A percentile compares a stretch with the other conserved stretches of the same genome.
Conservation (phyloP, 306 rosid species). For the Mimosa pudica region DNA sequence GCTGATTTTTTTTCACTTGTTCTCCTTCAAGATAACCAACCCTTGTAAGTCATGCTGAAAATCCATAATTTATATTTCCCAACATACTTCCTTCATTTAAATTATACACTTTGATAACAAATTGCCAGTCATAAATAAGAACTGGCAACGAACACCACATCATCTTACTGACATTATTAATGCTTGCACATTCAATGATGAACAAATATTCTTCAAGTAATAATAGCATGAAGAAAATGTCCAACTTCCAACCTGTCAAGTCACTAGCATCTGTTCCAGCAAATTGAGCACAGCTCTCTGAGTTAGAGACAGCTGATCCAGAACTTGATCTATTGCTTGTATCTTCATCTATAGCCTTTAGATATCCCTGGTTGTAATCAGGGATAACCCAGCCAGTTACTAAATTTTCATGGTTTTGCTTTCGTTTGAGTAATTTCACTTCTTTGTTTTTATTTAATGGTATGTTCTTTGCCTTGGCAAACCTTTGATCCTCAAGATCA, state of each 20-base stretch:
- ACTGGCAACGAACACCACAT: slow-evolving; percentile 17
- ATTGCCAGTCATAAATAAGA: slow-evolving; percentile 27
- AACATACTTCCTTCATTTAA: background rate
- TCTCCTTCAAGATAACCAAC: slow-evolving; percentile 28
- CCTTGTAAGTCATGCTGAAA: slow-evolving; percentile 17
- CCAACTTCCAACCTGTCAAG: slow-evolving; percentile 77
- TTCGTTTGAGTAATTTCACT: slow-evolving; percentile 74
- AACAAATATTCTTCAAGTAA: slow-evolving; percentile 16
- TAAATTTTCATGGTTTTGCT: slow-evolving; percentile 57
- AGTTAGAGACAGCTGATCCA: slow-evolving; percentile 88
- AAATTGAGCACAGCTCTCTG: slow-evolving; percentile 95
- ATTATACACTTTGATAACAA: slow-evolving; percentile 20
- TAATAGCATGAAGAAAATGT: slow-evolving; percentile 23
- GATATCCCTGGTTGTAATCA: slow-evolving; percentile 66
- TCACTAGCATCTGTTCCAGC: slow-evolving; percentile 89
- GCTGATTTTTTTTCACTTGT: background rate
- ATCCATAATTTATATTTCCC: slow-evolving; percentile 13
- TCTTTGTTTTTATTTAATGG: slow-evolving; percentile 78
- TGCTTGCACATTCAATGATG: slow-evolving; percentile 30
- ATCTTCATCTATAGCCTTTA: slow-evolving; percentile 74
- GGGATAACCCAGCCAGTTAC: slow-evolving; percentile 50
- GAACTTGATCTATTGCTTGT: slow-evolving; percentile 93
- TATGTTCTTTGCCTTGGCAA: slow-evolving; percentile 70
- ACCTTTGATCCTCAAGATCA: slow-evolving; percentile 71
- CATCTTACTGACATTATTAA: slow-evolving; percentile 35